Evolutionary conservation across 208 protist species (phyloP), one percentile per base, ranked within the genome.

Genomic region (Lotmaria passim): DNA sequence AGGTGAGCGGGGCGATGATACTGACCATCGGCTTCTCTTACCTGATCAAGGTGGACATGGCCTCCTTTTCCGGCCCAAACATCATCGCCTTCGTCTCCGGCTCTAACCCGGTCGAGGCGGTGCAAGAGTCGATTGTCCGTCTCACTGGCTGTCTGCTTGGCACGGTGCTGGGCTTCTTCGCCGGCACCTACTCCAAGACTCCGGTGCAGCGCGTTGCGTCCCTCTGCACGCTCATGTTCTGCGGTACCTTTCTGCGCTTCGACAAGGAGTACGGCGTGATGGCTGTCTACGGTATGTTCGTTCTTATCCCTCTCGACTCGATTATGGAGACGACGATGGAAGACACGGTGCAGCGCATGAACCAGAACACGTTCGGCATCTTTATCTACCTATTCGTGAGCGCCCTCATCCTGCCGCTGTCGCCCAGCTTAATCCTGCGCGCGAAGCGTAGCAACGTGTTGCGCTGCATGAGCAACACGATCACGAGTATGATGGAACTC

Each of bases 11-110:
- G 14, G 89, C 91, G 10, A 96, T 96, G 91, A 82, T 94, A 38
- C 50, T 93, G 36, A 89, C 91, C 3, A 81, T 96, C 44, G 82
- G 81, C 23, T 93, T 96, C 55, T 89, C 85, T 4, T 91, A 82
- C 65, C 73, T 90, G 5, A 93, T 93, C 59, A 77, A 83, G 46
- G 62, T 89, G 41, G 78, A 93, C 47, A 86, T 63, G 59, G 46
- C 47, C 5, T 89, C 75, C 60, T 81, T 96, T 66, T 86, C 88
- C 5, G 91, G 91, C 10, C 91, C 91, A 30, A 93, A 84, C 71
- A 94, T 94, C 73, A 96, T 96, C 69, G 91, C 91, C 56, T 96
- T 96, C 65, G 85, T 96, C 19, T 86, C 89, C 11, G 87, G 89
- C 36, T 82, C 67, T 17, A 96, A 94, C 80, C 88, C 91, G 6